Evolutionary conservation across 2,329 filamentous ascomycete species (phyloP).

Genomic region (Fusarium domesticum): DNA sequence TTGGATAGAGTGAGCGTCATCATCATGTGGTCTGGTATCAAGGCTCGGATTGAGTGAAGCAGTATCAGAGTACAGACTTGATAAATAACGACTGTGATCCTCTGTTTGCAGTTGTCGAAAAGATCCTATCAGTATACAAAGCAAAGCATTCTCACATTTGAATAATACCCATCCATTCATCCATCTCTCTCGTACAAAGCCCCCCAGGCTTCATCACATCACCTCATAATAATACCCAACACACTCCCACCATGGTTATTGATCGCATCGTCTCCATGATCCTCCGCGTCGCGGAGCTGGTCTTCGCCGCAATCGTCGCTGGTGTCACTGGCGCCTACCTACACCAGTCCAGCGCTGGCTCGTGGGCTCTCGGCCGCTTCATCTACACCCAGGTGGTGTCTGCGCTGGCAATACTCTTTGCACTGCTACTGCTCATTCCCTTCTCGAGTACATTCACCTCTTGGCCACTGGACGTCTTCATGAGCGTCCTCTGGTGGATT

Average conservation of each 20-base stretch:
- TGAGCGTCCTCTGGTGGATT: slow-evolving; percentile 68
- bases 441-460: slow-evolving; percentile 65
- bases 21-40: slow-evolving; percentile 19
- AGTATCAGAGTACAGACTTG: neutral
- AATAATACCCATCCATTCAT: neutral
- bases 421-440: slow-evolving; percentile 69
- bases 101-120: too few relatives aligned
- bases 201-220: neutral
- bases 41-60: slow-evolving; percentile 3
- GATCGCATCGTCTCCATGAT: slow-evolving; percentile 40
- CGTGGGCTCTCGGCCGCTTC: slow-evolving; percentile 59
- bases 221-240: neutral
- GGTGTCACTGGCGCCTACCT: slow-evolving; percentile 68
- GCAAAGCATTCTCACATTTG: neutral
- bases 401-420: slow-evolving; percentile 64
- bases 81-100: slow-evolving; percentile 24
- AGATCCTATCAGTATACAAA: too few relatives aligned
- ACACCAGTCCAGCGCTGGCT: slow-evolving; percentile 44
- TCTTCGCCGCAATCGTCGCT: slow-evolving; percentile 68
- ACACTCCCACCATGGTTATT: slow-evolving; percentile 34
- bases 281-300: slow-evolving; percentile 52
- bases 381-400: slow-evolving; percentile 75
- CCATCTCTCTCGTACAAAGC: neutral
- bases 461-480: slow-evolving; percentile 68
- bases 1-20: slow-evolving; percentile 14